Conservation (phyloP, 257 asterid species). For the Solanum sejunctum region DNA sequence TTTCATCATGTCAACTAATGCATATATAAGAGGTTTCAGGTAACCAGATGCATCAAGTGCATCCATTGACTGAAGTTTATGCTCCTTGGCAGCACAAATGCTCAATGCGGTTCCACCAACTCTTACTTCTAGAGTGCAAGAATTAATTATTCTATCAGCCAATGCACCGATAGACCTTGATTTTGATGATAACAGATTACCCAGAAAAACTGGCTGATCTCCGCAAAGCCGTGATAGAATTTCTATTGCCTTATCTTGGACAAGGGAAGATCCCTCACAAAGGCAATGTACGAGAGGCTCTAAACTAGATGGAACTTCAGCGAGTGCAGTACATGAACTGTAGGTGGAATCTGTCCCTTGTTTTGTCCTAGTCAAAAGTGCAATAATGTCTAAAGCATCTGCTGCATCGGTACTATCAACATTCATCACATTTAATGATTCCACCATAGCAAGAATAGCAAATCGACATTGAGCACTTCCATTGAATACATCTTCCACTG, state of each 20-base stretch:
- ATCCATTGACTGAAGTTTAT: slow-evolving; percentile 32
- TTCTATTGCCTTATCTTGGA: slow-evolving; percentile 65
- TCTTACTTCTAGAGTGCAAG: slow-evolving; percentile 65
- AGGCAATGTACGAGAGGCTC: slow-evolving; percentile 55
- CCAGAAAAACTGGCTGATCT: slow-evolving; percentile 48
- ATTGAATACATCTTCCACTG: slow-evolving; percentile 45
- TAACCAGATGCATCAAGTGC: slow-evolving; percentile 60
- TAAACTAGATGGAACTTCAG: slow-evolving; percentile 58
- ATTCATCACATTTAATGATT: slow-evolving; percentile 58
- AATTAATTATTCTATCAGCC: slow-evolving; percentile 61
- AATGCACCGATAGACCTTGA: slow-evolving; percentile 42
- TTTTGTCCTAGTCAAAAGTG: slow-evolving; percentile 41
- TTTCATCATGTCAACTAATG: slow-evolving; percentile 68
- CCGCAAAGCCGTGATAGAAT: slow-evolving; percentile 58
- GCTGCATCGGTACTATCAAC: slow-evolving; percentile 36
- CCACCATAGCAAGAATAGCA: slow-evolving; percentile 50
- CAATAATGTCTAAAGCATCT: slow-evolving; percentile 53
- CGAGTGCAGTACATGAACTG: slow-evolving; percentile 32
- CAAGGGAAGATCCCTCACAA: slow-evolving; percentile 45
- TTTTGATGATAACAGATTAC: slow-evolving; percentile 34
- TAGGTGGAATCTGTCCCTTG: slow-evolving; percentile 32
- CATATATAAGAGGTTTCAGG: slow-evolving; percentile 51
- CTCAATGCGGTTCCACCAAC: slow-evolving; percentile 59
- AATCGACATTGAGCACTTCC: slow-evolving; percentile 54
- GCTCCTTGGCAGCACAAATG: slow-evolving; percentile 65